Base-by-base conservation (phyloP, 345 rosid species). In the Anastatica hierochuntica region DNA sequence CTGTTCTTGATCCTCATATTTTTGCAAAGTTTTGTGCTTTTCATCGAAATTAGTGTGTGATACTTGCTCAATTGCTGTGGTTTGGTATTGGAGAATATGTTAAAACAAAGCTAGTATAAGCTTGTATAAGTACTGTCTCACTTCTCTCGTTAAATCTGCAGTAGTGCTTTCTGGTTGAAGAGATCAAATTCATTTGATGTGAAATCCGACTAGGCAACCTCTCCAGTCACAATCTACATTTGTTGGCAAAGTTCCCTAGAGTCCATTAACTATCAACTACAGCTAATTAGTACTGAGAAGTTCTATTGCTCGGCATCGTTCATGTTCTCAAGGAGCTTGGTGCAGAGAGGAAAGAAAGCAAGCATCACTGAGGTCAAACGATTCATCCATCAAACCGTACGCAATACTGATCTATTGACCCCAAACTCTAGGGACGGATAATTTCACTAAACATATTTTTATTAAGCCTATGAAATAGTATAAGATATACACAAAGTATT, bases 401-500 rank as follows among this genome's bases (percentile, higher is more conserved):
- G 7, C 55, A 19, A 17, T 48, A 29, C 31, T 48, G 7, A 24
- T 53, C 11, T 11, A 53, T 24, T 16, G 27, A 36, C 13, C 27
- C 21, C 46, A 29, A 27, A 26, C 40, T 27, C 14, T 36, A 44
- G 24, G 14, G 18, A 53, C 12, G 1, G 10, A 15, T 1, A 1
- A 5, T 10, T 19, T n/a, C n/a, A n/a, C n/a, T n/a, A 1, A 47
- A 10, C 42, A 45, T 45, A 26, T 53, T 21, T 21, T 37, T 44
- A 27, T 7, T 7, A 53, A 24, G 34, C 8, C 26, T 24, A 13
- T 41, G 34, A 35, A 27, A 37, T 9, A 53, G 45, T 27, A 27
- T 45, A 52, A 15, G 46, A 29, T 63, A 46, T 54, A 39, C 57
- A 47, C 44, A 47, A 48, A 10, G 14, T 18, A 50, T 1, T 4